phyloP scores from a whole-genome alignment of 1,284 basidiomycete species.

The Ustanciosporium gigantosporum region DNA sequence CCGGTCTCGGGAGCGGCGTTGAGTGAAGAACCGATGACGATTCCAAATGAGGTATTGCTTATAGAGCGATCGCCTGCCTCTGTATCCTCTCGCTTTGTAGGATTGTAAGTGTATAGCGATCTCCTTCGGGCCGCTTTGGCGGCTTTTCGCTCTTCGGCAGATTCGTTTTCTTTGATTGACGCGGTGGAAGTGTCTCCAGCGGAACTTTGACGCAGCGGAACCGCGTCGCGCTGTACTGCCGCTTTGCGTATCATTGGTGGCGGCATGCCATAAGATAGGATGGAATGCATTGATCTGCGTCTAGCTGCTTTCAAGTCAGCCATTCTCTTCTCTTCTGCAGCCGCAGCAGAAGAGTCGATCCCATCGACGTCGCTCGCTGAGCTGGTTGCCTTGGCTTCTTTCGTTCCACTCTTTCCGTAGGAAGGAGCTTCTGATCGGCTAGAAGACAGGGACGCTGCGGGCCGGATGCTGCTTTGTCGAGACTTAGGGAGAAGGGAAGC shows the following conservation, averaged over 20 bases:
- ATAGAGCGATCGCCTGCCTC: conserved; percentile 20
- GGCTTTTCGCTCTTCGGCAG: conserved; percentile 23
- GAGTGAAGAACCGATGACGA: conserved; percentile 8
- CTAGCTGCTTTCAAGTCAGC: conserved; percentile 28
- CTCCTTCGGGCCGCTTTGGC: conserved; percentile 35
- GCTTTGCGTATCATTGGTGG: conserved; percentile 10
- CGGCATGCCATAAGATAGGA: conserved; percentile 31
- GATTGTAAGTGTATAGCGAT: conserved; percentile 37
- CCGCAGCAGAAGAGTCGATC: neutral
- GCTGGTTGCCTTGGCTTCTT: neutral
- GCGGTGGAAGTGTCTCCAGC: neutral
- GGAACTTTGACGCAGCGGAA: no score
- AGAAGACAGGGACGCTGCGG: neutral
- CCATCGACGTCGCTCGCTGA: no score
- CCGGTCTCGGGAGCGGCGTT: conserved; percentile 4
- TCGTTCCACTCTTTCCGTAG: neutral
- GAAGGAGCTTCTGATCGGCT: neutral
- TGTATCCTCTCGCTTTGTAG: conserved; percentile 27
- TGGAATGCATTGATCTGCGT: conserved; percentile 25
- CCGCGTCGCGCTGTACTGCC: neutral
- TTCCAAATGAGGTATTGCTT: conserved; percentile 20
- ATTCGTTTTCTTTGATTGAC: neutral
- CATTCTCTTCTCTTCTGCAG: conserved; percentile 20
- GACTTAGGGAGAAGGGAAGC: conserved; percentile 23
- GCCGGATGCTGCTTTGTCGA: conserved; percentile 17